Evolutionary conservation across 179 eudicot species (phyloP), one percentile per base, ranked within the genome.

Genomic region (Amaranthus tricolor): DNA sequence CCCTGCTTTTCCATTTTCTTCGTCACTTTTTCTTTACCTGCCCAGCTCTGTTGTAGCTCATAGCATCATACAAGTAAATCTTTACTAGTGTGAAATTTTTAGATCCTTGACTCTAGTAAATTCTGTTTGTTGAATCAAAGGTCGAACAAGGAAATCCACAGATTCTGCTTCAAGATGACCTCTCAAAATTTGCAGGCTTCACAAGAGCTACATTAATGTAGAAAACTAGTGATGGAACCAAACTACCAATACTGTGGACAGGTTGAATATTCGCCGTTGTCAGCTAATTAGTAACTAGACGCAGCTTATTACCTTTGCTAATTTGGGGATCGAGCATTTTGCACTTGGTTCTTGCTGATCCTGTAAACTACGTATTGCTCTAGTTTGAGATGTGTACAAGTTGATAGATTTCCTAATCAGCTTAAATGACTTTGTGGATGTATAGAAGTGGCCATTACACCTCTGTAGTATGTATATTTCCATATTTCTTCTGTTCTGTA

Each of bases 91-190:
- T 59, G 31, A 59, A 61, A 1, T 60, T 20, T 31, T 61, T 45
- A 12, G 2, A 4, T 62, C n/a, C 9, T 43, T 48, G 11, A 19
- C 19, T 61, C 58, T 70, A 9, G 45, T 24, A 2, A 24, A 12
- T 48, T 54, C 7, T 56, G 14, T 66, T 9, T 31, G 40, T 66
- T 74, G 64, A 7, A n/a, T 68, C 24, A 49, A 70, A 92, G 96
- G 91, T 91, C 55, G 98, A 93, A 77, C 85, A 91, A 82, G 98
- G 96, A 70, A 84, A 89, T 77, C 99, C 99, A n/a, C 82, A 79
- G 55, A 68, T 80, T 82, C 92, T 95, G 75, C 83, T 89, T 67
- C 88, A 78, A 71, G 84, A 91, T 17, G 82, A 73, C 65, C 68
- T 47, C n/a, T 87, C 96, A 44, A 84, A 78, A 78, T 93, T 95